Conservation (phyloP, 1,139 yeast species). For the Geotrichum klebahnii region DNA sequence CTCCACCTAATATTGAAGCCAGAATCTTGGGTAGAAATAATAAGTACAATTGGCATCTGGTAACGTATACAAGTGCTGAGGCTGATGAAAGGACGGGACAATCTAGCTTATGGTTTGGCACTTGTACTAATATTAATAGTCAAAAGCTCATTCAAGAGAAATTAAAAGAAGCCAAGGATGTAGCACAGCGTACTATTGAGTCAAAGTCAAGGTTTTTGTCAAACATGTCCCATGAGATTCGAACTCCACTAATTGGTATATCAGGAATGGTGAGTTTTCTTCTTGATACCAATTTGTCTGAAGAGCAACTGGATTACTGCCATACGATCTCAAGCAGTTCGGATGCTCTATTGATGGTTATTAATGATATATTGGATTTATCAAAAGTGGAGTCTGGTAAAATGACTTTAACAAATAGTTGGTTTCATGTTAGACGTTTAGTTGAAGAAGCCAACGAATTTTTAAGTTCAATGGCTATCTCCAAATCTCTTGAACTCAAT, state of each 20-base stretch:
- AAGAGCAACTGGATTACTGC: constrained; percentile 77
- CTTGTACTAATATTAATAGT: constrained; percentile 38
- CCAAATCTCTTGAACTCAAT: constrained; percentile 68
- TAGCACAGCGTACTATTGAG: constrained; percentile 88
- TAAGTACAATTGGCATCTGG: constrained; percentile 37
- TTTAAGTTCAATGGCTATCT: constrained; percentile 73
- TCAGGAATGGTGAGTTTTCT: constrained; percentile 95
- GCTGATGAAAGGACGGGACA: constrained; percentile 8
- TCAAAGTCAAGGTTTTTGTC: constrained; percentile 89
- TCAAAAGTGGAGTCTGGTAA: constrained; percentile 82
- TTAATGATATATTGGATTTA: constrained; percentile 76
- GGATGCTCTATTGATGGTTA: constrained; percentile 68
- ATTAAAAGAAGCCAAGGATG: constrained; percentile 78
- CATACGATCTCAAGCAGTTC: constrained; percentile 76
- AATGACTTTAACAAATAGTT: constrained; percentile 75
- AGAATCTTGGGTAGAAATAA: constrained; percentile 31
- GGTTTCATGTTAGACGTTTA: constrained; percentile 69
- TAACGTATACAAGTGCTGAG: constrained; percentile 32
- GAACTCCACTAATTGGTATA: constrained; percentile 90
- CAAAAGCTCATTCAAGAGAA: constrained; percentile 48
- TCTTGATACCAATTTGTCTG: constrained; percentile 70
- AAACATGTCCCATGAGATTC: constrained; percentile 70
- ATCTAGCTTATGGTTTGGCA: constrained; percentile 36
- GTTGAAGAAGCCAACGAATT: constrained; percentile 78
- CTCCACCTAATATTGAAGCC: constrained; percentile 30